phyloP scores from a whole-genome alignment of 352 stramenopile genomes.

The Phytophthora macrochlamydospora region DNA sequence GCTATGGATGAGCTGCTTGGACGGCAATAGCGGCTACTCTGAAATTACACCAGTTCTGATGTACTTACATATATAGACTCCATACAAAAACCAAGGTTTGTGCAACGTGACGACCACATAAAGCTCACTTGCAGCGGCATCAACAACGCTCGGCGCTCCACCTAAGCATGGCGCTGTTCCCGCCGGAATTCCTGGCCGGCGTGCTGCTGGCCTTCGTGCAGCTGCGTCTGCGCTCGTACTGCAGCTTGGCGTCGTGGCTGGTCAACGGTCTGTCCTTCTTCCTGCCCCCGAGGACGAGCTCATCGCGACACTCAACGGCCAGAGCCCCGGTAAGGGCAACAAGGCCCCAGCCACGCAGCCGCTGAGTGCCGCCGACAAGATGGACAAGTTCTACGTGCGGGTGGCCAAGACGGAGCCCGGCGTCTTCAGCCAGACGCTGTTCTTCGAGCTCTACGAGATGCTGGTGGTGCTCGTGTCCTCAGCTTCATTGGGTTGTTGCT shows the following conservation, averaged over 20 bases:
- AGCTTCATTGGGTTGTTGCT: slow-evolving; percentile 46
- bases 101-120: slow-evolving; percentile 1
- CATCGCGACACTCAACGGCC: slow-evolving; percentile 71
- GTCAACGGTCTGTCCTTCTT: slow-evolving; percentile 78
- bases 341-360: slow-evolving; percentile 23
- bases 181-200: slow-evolving; percentile 73
- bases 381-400: slow-evolving; percentile 76
- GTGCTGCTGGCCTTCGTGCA: slow-evolving; percentile 74
- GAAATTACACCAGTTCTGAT: neutral
- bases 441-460: slow-evolving; percentile 87
- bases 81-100: no score
- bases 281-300: slow-evolving; percentile 76
- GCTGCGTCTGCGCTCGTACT: slow-evolving; percentile 65
- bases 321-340: slow-evolving; percentile 27
- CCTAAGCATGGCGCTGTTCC: slow-evolving; percentile 66
- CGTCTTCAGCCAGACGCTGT: slow-evolving; percentile 75
- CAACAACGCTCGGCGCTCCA: no score
- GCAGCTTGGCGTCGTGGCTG: slow-evolving; percentile 60
- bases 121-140: neutral
- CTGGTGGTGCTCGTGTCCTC: slow-evolving; percentile 73
- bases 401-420: slow-evolving; percentile 67
- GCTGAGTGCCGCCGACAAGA: slow-evolving; percentile 64
- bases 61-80: no score
- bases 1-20: slow-evolving; percentile 2
- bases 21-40: neutral